Evolutionary conservation across 345 rosid genomes (phyloP).

Genomic region (Hevea brasiliensis): DNA sequence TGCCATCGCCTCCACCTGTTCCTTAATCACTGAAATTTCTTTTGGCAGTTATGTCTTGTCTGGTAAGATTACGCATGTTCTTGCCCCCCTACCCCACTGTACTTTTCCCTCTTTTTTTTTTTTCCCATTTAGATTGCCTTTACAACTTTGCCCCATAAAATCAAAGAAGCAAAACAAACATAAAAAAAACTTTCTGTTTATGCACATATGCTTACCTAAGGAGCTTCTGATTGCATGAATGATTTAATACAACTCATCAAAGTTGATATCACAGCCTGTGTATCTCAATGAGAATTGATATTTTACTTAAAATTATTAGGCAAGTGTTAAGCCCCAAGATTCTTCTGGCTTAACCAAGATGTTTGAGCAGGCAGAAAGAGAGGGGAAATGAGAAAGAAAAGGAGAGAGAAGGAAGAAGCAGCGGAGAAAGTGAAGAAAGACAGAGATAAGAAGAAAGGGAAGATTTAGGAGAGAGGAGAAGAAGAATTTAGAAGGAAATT

Average conservation of each 20-base stretch:
- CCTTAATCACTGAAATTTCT: conserved; percentile 23
- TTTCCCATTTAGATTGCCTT: neutral
- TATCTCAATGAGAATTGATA: neutral
- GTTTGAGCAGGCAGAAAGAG: too few species aligned
- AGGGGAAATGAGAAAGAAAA: too few species aligned
- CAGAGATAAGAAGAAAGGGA: too few species aligned
- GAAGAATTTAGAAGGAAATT: too few species aligned
- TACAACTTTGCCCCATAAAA: neutral
- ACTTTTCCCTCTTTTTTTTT: neutral
- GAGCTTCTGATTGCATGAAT: neutral
- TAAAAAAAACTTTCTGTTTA: neutral
- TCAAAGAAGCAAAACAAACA: neutral
- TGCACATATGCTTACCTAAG: neutral
- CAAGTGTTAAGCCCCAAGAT: neutral
- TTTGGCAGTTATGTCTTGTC: neutral
- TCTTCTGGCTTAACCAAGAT: too few species aligned
- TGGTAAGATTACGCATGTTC: conserved; percentile 31
- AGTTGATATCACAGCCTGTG: neutral
- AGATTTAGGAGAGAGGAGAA: too few species aligned
- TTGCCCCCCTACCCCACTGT: neutral
- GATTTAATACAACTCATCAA: neutral
- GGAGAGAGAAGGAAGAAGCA: too few species aligned
- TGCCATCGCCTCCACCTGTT: conserved; percentile 35
- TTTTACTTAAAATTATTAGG: conserved; percentile 1
- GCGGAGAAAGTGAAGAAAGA: too few species aligned